A percentile compares a stretch with the other conserved stretches of the same genome.
phyloP scores from a whole-genome alignment of 2,329 filamentous ascomycete species.

The Fusarium nisikadoi region DNA sequence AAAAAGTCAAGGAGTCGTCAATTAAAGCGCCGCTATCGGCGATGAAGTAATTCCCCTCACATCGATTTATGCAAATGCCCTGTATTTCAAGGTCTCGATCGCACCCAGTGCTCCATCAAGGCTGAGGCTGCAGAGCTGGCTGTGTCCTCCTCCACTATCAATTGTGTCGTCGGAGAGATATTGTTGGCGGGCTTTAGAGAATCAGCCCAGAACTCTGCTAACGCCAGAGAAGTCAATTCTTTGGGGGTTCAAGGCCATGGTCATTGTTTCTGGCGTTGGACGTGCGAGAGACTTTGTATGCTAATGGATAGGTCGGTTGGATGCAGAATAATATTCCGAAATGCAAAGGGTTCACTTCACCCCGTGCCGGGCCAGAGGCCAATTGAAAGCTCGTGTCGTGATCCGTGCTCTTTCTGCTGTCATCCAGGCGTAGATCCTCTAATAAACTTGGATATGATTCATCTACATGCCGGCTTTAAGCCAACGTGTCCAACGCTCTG shows the following conservation, averaged over 20 bases:
- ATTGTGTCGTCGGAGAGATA: constrained; percentile 23
- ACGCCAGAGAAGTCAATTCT: constrained; percentile 34
- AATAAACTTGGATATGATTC: background rate
- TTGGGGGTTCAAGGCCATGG: constrained; percentile 17
- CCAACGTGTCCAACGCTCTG: constrained; percentile 12
- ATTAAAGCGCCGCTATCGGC: constrained; percentile 13
- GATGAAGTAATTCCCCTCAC: constrained; percentile 6
- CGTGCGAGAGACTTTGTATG: background rate
- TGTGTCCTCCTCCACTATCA: constrained; percentile 4
- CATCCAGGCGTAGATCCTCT: background rate
- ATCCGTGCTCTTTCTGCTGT: constrained; percentile 12
- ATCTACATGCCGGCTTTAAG: constrained; percentile 21
- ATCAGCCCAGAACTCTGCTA: constrained; percentile 29
- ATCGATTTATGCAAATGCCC: constrained; percentile 12
- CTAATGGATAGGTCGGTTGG: background rate
- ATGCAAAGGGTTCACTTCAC: background rate
- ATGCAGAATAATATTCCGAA: background rate
- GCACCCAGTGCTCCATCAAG: constrained; percentile 1
- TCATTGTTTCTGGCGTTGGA: constrained; percentile 21
- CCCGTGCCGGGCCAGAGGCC: constrained; percentile 6
- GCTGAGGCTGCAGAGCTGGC: background rate
- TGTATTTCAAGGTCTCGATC: constrained; percentile 28
- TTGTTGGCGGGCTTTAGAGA: constrained; percentile 11
- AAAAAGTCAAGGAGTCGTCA: background rate
- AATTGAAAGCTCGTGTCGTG: constrained; percentile 1